These are phyloP conservation scores for Scleroderma bovista DNA, from an alignment of 768 basidiomycete genomes.

Conservation along the genomic window DNA sequence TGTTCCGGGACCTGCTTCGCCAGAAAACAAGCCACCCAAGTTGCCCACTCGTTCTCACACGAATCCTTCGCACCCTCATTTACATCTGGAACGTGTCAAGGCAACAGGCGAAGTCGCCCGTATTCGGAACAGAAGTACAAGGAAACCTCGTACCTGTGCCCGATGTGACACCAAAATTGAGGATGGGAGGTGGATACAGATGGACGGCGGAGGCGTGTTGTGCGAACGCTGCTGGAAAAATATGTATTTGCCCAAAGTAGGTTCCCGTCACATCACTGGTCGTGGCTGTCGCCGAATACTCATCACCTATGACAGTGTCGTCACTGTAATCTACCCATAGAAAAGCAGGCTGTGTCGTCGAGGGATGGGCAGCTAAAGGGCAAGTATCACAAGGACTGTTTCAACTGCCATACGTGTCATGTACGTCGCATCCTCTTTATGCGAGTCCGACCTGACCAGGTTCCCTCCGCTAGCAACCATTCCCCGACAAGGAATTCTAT, in stretches of 20 bases:
- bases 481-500: slow-evolving; percentile 90
- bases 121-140: slow-evolving; percentile 28
- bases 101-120: slow-evolving; percentile 23
- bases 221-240: slow-evolving; percentile 95
- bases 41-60: slow-evolving; percentile 53
- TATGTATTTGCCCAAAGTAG: slow-evolving; percentile 89
- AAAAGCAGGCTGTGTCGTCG: slow-evolving; percentile 86
- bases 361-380: slow-evolving; percentile 93
- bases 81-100: slow-evolving; percentile 25
- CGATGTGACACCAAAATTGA: slow-evolving; percentile 67
- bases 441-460: slow-evolving; percentile 1
- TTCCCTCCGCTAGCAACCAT: slow-evolving; percentile 56
- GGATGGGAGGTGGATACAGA: slow-evolving; percentile 78
- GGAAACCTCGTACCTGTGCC: slow-evolving; percentile 46
- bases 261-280: slow-evolving; percentile 15
- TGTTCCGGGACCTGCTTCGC: slow-evolving; percentile 39
- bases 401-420: slow-evolving; percentile 81
- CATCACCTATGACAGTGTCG: slow-evolving; percentile 56
- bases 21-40: slow-evolving; percentile 46
- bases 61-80: slow-evolving; percentile 35
- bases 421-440: slow-evolving; percentile 33
- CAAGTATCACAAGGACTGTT: slow-evolving; percentile 90
- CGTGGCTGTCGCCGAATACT: background rate
- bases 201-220: slow-evolving; percentile 69
- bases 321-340: slow-evolving; percentile 80